Evolutionary conservation across 768 basidiomycete species (phyloP).

Genomic region (Lepiota subincarnata): DNA sequence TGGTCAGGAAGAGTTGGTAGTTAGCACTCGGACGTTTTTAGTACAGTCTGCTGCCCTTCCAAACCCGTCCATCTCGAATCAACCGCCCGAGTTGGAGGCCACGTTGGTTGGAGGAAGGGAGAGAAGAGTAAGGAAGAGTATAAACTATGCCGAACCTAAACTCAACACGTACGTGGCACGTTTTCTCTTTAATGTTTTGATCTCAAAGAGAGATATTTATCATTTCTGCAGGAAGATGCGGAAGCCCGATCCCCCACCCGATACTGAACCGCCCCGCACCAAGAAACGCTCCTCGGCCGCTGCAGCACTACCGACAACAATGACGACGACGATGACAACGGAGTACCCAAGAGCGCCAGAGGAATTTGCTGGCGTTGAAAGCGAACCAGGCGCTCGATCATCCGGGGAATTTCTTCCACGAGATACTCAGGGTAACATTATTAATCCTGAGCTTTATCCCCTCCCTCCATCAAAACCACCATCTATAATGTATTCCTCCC

Average conservation of each 20-base stretch:
- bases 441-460: constrained; percentile 32
- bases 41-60: constrained; percentile 10
- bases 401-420: constrained; percentile 8
- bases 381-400: constrained; percentile 22
- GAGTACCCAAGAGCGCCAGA: constrained; percentile 18
- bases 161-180: constrained; percentile 70
- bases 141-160: constrained; percentile 87
- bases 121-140: constrained; percentile 65
- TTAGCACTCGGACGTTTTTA: constrained; percentile 12
- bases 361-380: constrained; percentile 28
- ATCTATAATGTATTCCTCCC: constrained; percentile 28
- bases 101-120: constrained; percentile 42
- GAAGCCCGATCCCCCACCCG: constrained; percentile 62
- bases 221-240: constrained; percentile 70
- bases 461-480: constrained; percentile 33
- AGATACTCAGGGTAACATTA: constrained; percentile 16
- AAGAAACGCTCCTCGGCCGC: constrained; percentile 48
- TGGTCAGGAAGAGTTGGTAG: constrained; percentile 10
- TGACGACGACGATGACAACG: background rate
- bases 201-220: constrained; percentile 10
- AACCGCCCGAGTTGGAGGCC: constrained; percentile 25
- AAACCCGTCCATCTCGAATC: constrained; percentile 12
- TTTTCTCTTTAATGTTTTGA: background rate
- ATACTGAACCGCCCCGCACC: constrained; percentile 23
- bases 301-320: constrained; percentile 28